A percentile compares a stretch with the other conserved stretches of the same genome.
phyloP scores from a whole-genome alignment of 2,329 filamentous ascomycete genomes.

The Cyanodermella asteris region DNA sequence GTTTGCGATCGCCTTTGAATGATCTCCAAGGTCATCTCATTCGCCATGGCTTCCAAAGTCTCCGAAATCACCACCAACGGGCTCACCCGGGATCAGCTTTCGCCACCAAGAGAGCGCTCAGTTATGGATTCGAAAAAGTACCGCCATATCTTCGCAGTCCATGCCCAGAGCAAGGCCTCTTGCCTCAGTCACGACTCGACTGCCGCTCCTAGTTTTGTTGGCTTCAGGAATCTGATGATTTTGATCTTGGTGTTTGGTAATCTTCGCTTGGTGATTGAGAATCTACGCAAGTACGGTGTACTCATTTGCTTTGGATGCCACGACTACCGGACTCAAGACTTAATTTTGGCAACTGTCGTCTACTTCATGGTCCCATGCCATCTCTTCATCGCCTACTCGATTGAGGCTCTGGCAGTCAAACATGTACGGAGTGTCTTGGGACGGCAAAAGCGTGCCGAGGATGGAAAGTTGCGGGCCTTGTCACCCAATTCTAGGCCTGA shows the following conservation, averaged over 20 bases:
- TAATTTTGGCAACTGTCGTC: constrained; percentile 52
- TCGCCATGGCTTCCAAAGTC: too few relatives aligned
- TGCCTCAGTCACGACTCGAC: constrained; percentile 68
- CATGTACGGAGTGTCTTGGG: constrained; percentile 51
- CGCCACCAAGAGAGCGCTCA: too few relatives aligned
- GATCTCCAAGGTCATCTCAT: too few relatives aligned
- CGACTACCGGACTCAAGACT: constrained; percentile 59
- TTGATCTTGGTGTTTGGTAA: constrained; percentile 70
- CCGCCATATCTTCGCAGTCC: constrained; percentile 75
- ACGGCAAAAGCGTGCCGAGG: constrained; percentile 30
- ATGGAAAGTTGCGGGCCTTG: too few relatives aligned
- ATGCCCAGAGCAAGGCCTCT: constrained; percentile 49
- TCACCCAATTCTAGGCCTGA: too few relatives aligned
- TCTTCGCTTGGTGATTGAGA: constrained; percentile 83
- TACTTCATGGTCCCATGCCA: constrained; percentile 81
- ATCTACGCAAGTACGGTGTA: constrained; percentile 73
- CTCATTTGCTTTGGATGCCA: constrained; percentile 81
- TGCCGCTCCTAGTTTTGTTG: constrained; percentile 60
- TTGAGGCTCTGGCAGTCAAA: constrained; percentile 63
- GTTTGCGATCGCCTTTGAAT: too few relatives aligned
- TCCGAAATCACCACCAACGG: too few relatives aligned
- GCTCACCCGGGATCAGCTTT: too few relatives aligned
- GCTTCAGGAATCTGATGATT: constrained; percentile 91
- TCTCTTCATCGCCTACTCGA: constrained; percentile 70
- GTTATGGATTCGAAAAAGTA: constrained; percentile 42